Conservation (phyloP, 768 basidiomycete species). For the button mushroom (Agaricus bisporus) region DNA sequence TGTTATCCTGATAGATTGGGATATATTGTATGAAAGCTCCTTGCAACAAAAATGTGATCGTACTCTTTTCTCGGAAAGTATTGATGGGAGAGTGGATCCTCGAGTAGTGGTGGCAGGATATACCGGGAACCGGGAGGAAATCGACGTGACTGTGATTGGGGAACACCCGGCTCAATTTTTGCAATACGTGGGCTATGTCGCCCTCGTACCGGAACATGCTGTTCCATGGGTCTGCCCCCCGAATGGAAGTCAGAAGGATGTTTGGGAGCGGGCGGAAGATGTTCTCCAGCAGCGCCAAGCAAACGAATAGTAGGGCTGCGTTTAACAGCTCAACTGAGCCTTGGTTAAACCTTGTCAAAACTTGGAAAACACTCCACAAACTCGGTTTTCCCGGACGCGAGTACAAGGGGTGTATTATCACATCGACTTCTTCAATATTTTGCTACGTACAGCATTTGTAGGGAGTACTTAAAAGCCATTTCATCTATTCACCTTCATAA, state of each 20-base stretch:
- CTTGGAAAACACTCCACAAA: too few species aligned
- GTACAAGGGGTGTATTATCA: too few species aligned
- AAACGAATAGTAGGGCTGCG: background rate
- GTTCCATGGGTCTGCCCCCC: constrained; percentile 5
- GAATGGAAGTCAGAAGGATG: background rate
- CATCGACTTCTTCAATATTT: too few species aligned
- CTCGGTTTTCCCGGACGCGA: too few species aligned
- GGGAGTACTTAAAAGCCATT: too few species aligned
- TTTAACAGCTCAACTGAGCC: too few species aligned
- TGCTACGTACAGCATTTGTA: too few species aligned
- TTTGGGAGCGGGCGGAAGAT: constrained; percentile 5
- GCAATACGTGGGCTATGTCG: constrained; percentile 1
- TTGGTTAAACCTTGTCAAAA: too few species aligned
- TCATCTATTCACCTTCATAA: too few species aligned
- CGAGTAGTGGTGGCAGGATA: background rate
- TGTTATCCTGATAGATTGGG: constrained; percentile 2
- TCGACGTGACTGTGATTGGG: constrained; percentile 1
- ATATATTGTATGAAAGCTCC: background rate
- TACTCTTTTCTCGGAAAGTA: background rate
- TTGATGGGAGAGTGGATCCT: background rate
- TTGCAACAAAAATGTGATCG: constrained; percentile 5
- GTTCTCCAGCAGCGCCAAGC: background rate
- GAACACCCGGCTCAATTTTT: constrained; percentile 4
- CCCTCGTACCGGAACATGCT: background rate
- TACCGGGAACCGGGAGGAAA: constrained; percentile 1